These are phyloP conservation scores for Candida qinlingensis DNA, from an alignment of 805 yeast species.

Conservation along the genomic window DNA sequence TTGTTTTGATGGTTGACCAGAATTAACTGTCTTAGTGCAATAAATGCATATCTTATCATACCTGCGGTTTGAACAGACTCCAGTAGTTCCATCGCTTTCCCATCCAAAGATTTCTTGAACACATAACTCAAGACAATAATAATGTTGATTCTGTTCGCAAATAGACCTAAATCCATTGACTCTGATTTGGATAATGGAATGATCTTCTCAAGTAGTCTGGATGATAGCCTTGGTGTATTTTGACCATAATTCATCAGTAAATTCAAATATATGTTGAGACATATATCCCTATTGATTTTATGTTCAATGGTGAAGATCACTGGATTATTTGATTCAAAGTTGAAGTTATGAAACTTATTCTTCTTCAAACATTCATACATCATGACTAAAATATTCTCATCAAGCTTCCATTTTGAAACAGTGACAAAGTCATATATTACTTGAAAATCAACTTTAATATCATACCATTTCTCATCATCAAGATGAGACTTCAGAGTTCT, in stretches of 20 bases:
- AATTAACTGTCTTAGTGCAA: slow-evolving; percentile 7
- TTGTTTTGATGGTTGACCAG: slow-evolving; percentile 9
- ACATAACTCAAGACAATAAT: slow-evolving; percentile 11
- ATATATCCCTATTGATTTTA: slow-evolving; percentile 12
- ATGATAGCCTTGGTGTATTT: slow-evolving; percentile 1
- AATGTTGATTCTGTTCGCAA: slow-evolving; percentile 22
- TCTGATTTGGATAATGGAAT: slow-evolving; percentile 17
- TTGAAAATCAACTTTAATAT: slow-evolving; percentile 8
- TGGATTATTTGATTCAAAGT: slow-evolving; percentile 14
- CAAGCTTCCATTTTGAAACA: slow-evolving; percentile 11
- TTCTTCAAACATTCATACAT: slow-evolving; percentile 19
- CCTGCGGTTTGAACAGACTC: slow-evolving; percentile 4
- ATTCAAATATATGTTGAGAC: slow-evolving; percentile 16
- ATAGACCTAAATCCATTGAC: slow-evolving; percentile 8
- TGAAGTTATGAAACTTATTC: slow-evolving; percentile 18
- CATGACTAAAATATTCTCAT: slow-evolving; percentile 10
- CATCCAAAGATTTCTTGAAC: slow-evolving; percentile 16
- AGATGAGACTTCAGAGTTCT: slow-evolving; percentile 1
- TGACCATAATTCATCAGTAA: slow-evolving; percentile 9
- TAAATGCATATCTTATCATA: slow-evolving; percentile 5
- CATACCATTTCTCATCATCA: background rate
- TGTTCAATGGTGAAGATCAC: slow-evolving; percentile 3
- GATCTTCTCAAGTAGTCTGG: slow-evolving; percentile 19
- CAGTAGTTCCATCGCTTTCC: slow-evolving; percentile 6
- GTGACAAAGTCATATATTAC: slow-evolving; percentile 6